These are phyloP conservation scores for Chenopodium quinoa DNA, from an alignment of 148 eudicot species.

Conservation along the genomic window DNA sequence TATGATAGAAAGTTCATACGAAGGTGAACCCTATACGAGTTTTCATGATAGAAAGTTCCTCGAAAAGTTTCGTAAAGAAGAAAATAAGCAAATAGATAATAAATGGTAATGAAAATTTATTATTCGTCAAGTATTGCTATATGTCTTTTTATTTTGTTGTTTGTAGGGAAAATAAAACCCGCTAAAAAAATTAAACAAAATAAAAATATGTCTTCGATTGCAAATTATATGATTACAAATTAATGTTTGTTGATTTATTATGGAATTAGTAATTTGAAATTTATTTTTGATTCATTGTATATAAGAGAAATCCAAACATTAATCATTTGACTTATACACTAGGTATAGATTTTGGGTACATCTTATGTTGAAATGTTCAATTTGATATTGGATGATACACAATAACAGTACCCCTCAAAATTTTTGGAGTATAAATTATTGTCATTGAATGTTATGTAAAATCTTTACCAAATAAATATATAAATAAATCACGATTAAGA, in stretches of 20 bases:
- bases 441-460: too few relatives aligned
- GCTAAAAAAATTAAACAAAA: too few relatives aligned
- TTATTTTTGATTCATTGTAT: too few relatives aligned
- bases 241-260: too few relatives aligned
- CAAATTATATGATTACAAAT: too few relatives aligned
- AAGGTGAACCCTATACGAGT: conserved; percentile 17
- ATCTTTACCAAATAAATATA: too few relatives aligned
- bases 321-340: not conserved
- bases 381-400: not conserved
- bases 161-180: too few relatives aligned
- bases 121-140: not conserved
- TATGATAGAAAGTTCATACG: conserved; percentile 1
- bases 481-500: too few relatives aligned
- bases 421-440: too few relatives aligned
- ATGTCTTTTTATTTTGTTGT: not conserved
- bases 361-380: not conserved
- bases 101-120: not conserved
- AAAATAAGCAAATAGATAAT: conserved; percentile 4
- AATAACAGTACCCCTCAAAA: too few relatives aligned
- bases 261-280: too few relatives aligned
- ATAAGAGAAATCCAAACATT: not conserved
- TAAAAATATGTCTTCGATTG: too few relatives aligned
- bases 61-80: conserved; percentile 4
- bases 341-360: not conserved
- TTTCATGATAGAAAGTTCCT: conserved; percentile 13